A percentile compares a stretch with the other conserved stretches of the same genome.
phyloP scores from a whole-genome alignment of 2,329 filamentous ascomycete species.

The Aspergillus pseudoviridinutans region DNA sequence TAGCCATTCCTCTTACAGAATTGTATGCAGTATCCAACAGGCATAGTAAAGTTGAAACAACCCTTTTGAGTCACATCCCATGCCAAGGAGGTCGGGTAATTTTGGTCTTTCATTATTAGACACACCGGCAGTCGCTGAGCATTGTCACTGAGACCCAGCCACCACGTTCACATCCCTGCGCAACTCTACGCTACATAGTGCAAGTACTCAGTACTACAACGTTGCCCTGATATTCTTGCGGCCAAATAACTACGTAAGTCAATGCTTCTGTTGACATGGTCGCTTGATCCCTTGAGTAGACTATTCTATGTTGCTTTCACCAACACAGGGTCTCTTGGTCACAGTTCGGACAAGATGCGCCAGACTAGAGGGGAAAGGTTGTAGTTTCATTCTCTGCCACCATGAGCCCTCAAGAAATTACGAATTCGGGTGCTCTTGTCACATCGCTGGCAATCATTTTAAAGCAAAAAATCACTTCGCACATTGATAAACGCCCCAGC shows the following conservation, averaged over 20 bases:
- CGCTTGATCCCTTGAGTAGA: background rate
- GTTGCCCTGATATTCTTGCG: background rate
- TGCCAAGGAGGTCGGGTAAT: background rate
- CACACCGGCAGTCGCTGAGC: background rate
- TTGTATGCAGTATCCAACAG: too few species aligned
- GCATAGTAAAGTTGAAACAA: background rate
- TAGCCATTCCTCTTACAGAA: background rate
- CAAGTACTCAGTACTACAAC: background rate
- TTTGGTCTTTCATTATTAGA: background rate
- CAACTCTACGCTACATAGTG: background rate
- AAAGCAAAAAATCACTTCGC: slow-evolving; percentile 45
- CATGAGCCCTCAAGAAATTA: background rate
- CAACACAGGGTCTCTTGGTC: too few species aligned
- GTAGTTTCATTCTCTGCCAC: background rate
- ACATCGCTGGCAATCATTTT: slow-evolving; percentile 10
- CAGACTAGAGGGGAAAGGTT: background rate
- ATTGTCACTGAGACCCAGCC: background rate
- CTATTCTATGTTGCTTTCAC: too few species aligned
- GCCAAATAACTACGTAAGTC: background rate
- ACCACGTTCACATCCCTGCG: background rate
- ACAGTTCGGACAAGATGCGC: too few species aligned
- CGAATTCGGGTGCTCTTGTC: background rate
- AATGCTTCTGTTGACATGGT: background rate
- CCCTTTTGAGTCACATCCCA: background rate
- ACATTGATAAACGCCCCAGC: slow-evolving; percentile 79